These are phyloP conservation scores for Nicotiana noctiflora DNA, from an alignment of 257 asterid genomes.

Conservation along the genomic window DNA sequence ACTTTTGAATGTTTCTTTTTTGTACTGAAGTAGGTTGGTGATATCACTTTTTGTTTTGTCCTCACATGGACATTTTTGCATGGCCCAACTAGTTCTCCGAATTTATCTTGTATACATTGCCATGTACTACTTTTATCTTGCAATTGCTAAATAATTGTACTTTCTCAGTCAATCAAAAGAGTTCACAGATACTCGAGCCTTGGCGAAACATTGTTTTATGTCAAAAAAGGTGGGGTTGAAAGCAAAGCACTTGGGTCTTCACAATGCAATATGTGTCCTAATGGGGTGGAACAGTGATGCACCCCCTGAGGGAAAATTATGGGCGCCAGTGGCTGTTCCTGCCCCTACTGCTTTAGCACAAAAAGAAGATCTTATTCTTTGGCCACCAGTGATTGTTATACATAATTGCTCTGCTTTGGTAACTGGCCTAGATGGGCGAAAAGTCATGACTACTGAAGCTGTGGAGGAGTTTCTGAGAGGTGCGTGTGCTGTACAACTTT, in stretches of 20 bases:
- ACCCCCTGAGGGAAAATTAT: slow-evolving; percentile 14
- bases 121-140: background rate
- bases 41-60: background rate
- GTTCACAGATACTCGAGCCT: slow-evolving; percentile 26
- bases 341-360: slow-evolving; percentile 22
- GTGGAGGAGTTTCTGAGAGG: slow-evolving; percentile 30
- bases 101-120: background rate
- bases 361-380: slow-evolving; percentile 31
- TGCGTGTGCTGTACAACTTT: background rate
- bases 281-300: slow-evolving; percentile 30
- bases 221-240: slow-evolving; percentile 25
- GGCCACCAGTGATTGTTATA: slow-evolving; percentile 32
- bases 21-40: slow-evolving; percentile 5
- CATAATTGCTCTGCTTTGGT: slow-evolving; percentile 10
- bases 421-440: slow-evolving; percentile 9
- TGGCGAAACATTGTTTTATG: slow-evolving; percentile 31
- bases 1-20: background rate
- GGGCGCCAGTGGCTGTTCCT: slow-evolving; percentile 19
- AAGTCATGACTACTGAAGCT: slow-evolving; percentile 11
- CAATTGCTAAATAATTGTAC: slow-evolving; percentile 14
- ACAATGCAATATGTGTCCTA: slow-evolving; percentile 34
- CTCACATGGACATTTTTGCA: background rate
- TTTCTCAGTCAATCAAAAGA: slow-evolving; percentile 21
- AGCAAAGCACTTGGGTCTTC: slow-evolving; percentile 35
- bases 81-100: background rate